A percentile compares a stretch with the other conserved stretches of the same genome.
phyloP scores from a whole-genome alignment of 345 rosid genomes.

The Citrus mangshanensis region DNA sequence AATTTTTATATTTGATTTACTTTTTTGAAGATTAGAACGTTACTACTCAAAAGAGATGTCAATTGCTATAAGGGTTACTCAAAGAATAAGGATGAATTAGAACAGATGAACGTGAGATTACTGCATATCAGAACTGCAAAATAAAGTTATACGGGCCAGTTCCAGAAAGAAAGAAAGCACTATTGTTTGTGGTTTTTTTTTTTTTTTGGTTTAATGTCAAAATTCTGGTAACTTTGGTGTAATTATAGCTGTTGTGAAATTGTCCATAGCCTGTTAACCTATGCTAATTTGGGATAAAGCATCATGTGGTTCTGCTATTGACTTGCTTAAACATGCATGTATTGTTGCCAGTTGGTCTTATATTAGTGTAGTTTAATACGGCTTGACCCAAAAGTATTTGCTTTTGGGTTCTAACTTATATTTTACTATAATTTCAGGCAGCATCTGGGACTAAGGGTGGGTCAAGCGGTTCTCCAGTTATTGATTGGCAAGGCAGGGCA shows the following conservation, averaged over 20 bases:
- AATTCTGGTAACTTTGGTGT: neutral
- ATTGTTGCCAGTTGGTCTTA: neutral
- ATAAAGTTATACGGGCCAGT: neutral
- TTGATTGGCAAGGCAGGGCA: constrained; percentile 93
- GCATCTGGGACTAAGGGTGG: constrained; percentile 98
- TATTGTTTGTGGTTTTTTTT: neutral
- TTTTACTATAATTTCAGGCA: constrained; percentile 50
- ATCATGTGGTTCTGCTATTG: neutral
- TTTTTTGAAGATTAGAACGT: neutral
- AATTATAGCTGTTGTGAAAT: neutral
- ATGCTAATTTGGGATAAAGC: neutral
- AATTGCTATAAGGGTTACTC: neutral
- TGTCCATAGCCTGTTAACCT: neutral
- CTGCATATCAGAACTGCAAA: neutral
- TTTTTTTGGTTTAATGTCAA: neutral
- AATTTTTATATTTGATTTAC: neutral
- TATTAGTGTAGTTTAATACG: neutral
- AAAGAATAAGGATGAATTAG: neutral
- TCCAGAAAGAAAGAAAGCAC: neutral
- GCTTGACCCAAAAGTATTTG: neutral
- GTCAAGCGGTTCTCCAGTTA: constrained; percentile 98
- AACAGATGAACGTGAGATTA: neutral
- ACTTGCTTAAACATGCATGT: neutral
- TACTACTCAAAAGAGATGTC: neutral
- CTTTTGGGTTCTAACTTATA: neutral